Evolutionary conservation across 495 filamentous ascomycete genomes (phyloP).

Genomic region (Talaromyces adpressus): DNA sequence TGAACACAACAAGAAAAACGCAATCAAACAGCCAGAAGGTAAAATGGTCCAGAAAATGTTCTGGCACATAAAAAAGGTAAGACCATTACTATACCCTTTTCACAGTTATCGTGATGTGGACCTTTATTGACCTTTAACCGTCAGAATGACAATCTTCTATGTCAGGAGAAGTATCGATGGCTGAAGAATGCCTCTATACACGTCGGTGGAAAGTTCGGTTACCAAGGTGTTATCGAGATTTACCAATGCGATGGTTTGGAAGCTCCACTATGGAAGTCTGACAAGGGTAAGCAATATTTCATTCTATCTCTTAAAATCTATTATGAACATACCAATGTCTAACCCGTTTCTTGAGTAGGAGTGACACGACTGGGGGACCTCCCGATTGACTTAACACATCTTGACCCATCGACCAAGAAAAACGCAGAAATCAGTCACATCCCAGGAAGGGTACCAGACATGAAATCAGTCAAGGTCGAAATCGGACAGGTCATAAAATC

Average conservation of each 20-base stretch:
- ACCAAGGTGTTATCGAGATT: background rate
- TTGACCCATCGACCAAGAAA: background rate
- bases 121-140: background rate
- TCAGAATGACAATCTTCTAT: background rate
- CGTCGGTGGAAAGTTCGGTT: background rate
- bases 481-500: background rate
- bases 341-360: background rate
- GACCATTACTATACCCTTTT: background rate
- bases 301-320: no score
- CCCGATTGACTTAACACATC: background rate
- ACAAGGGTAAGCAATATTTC: background rate
- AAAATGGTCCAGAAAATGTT: conserved; percentile 5
- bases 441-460: background rate
- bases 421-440: background rate
- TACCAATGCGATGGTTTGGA: background rate
- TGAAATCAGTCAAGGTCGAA: background rate
- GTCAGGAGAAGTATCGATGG: background rate
- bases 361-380: background rate
- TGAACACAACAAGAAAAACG: background rate
- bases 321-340: background rate
- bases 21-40: background rate
- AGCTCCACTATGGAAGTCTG: background rate
- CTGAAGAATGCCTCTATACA: background rate
- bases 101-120: background rate
- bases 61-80: conserved; percentile 3